Base-by-base conservation (phyloP, 768 basidiomycete species). In the Tubosaeta brunneosetosa region DNA sequence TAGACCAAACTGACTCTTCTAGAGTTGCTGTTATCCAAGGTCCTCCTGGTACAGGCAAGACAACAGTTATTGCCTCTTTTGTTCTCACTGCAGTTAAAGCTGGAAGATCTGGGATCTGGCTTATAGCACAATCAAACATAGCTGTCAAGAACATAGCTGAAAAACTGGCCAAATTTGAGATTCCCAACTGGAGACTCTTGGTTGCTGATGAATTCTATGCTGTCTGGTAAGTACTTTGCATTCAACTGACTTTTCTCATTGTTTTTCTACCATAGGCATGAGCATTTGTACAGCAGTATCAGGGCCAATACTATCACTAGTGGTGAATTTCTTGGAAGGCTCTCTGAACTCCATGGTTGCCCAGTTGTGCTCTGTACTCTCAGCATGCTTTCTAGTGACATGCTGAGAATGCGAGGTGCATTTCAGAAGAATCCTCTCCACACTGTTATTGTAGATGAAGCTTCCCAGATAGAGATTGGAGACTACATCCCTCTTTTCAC, bases 71-170 rank as follows among this genome's bases (percentile, higher is more conserved):
- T 67, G 81, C 82, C 11, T 72, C 78, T 6, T 86, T 73, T 75
- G 82, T 85, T 11, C 66, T 76, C 19, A 69, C 71, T 57, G 77
- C 82, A 36, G 61, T 78, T 22, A 56, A 65, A 26, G 60, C 61
- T 44, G 72, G 72, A 0, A 61, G 67, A 17, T 58, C 64, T 55
- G 83, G 86, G 0, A 82, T 91, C 12, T 93, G 88, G 86, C 79
- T 93, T 6, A 73, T 90, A 62, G 88, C 91, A 32, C 87, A 93
- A 62, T 87, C 86, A 16, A 93, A 93, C 73, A 82, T 92, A 45
- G 91, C 88, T 44, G 91, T 92, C 19, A 91, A 90, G 67, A 92
- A 93, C 58, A 91, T 93, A 71, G 90, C 88, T 48, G 86, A 88
- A 61, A 89, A 90, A 71, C 71, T 93, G 16, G 67, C 73, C n/a